phyloP scores from a whole-genome alignment of 352 stramenopile genomes.

The Phytophthora ohioensis region DNA sequence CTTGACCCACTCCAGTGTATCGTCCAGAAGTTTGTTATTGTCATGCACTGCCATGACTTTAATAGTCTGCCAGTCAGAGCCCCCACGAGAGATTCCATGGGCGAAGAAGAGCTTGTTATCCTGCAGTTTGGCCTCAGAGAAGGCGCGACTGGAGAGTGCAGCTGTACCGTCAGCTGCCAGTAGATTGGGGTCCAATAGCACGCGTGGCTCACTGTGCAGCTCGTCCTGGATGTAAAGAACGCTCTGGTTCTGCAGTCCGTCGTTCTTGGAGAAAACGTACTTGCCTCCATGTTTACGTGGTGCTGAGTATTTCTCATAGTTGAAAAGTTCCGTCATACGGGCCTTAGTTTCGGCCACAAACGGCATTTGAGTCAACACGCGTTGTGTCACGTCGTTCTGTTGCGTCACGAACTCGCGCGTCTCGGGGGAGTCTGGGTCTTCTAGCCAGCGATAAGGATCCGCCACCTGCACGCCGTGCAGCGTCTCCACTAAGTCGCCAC shows the following conservation, averaged over 20 bases:
- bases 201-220: conserved; percentile 62
- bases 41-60: conserved; percentile 85
- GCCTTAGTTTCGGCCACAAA: conserved; percentile 78
- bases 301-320: conserved; percentile 90
- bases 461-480: conserved; percentile 64
- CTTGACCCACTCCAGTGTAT: conserved; percentile 91
- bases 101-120: conserved; percentile 84
- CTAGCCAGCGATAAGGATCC: conserved; percentile 81
- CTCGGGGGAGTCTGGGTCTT: conserved; percentile 82
- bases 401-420: conserved; percentile 83
- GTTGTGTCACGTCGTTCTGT: conserved; percentile 78
- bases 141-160: conserved; percentile 67
- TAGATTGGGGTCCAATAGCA: conserved; percentile 88
- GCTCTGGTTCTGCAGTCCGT: conserved; percentile 89
- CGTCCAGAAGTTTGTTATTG: conserved; percentile 70
- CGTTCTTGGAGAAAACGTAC: conserved; percentile 90
- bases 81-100: conserved; percentile 82
- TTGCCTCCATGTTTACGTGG: conserved; percentile 78
- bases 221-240: conserved; percentile 90
- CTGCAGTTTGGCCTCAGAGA: conserved; percentile 73
- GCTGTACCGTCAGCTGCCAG: conserved; percentile 79
- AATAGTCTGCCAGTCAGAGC: conserved; percentile 90
- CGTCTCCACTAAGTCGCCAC: conserved; percentile 59
- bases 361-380: conserved; percentile 70
- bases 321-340: conserved; percentile 87